Evolutionary conservation across 257 asterid genomes (phyloP).

Genomic region (Leonotis leonurus): DNA sequence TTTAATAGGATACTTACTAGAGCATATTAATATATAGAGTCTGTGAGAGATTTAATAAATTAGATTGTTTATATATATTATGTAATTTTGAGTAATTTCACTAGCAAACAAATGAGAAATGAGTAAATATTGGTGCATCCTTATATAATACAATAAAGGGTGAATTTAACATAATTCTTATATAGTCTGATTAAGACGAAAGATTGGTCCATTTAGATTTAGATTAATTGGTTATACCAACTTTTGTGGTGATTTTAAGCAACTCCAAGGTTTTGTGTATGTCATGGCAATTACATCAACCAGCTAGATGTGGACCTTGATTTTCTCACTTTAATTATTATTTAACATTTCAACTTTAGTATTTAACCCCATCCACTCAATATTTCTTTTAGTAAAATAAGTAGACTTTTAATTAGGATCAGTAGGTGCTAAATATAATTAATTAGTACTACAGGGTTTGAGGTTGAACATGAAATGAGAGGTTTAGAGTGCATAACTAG

Average conservation of each 20-base stretch:
- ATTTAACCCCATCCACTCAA: slow-evolving; percentile 37
- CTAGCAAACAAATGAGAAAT: no score
- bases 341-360: slow-evolving; percentile 19
- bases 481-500: slow-evolving; percentile 15
- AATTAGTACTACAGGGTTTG: neutral
- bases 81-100: no score
- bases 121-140: neutral
- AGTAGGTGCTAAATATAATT: slow-evolving; percentile 7
- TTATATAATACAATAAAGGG: neutral
- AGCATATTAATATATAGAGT: no score
- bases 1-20: no score
- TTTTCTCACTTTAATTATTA: slow-evolving; percentile 15
- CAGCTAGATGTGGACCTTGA: slow-evolving; percentile 33
- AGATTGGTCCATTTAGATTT: slow-evolving; percentile 17
- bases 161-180: slow-evolving; percentile 19
- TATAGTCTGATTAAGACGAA: no score
- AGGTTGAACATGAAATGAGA: slow-evolving; percentile 17
- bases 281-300: slow-evolving; percentile 25
- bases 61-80: no score
- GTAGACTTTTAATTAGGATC: slow-evolving; percentile 12
- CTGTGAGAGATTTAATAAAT: no score
- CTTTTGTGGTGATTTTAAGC: slow-evolving; percentile 27
- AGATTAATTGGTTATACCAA: slow-evolving; percentile 35
- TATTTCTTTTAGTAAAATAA: neutral
- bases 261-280: slow-evolving; percentile 32